phyloP scores from a whole-genome alignment of 805 yeast genomes.

The Yarrowia osloensis region DNA sequence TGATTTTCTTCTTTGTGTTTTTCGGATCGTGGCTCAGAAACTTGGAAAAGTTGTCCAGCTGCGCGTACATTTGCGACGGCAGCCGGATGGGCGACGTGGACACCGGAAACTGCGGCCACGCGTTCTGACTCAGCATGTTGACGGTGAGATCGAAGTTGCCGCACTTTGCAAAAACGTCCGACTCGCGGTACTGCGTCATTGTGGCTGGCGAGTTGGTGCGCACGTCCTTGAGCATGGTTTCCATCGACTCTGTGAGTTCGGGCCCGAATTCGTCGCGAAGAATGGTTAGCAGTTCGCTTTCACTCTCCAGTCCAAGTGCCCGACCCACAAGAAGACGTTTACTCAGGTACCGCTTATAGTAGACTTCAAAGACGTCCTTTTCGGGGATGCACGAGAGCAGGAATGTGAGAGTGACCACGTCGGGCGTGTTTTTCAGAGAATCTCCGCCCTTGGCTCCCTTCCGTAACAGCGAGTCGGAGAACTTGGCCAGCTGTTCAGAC shows the following conservation, averaged over 20 bases:
- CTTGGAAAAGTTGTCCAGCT: slow-evolving; percentile 36
- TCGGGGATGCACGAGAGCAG: slow-evolving; percentile 83
- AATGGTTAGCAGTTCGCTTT: slow-evolving; percentile 76
- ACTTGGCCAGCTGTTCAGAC: slow-evolving; percentile 41
- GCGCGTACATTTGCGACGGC: slow-evolving; percentile 38
- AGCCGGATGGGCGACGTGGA: slow-evolving; percentile 33
- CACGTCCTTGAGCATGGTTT: slow-evolving; percentile 93
- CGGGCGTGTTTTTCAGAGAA: background rate
- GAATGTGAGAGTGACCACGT: slow-evolving; percentile 53
- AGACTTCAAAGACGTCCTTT: slow-evolving; percentile 89
- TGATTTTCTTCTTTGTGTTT: slow-evolving; percentile 32
- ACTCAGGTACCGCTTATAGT: slow-evolving; percentile 84
- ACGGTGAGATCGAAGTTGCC: slow-evolving; percentile 33
- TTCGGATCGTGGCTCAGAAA: slow-evolving; percentile 32
- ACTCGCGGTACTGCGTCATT: slow-evolving; percentile 54
- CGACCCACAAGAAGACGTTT: slow-evolving; percentile 79
- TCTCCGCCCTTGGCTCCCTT: slow-evolving; percentile 35
- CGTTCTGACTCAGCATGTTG: slow-evolving; percentile 39
- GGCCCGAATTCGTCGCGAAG: slow-evolving; percentile 83
- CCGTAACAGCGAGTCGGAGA: slow-evolving; percentile 39
- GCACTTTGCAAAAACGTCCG: background rate
- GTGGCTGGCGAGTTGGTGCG: slow-evolving; percentile 69
- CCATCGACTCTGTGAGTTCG: slow-evolving; percentile 87
- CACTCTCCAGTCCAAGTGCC: slow-evolving; percentile 74
- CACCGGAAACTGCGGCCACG: slow-evolving; percentile 42